Conservation (phyloP, 805 yeast genomes). For the Vanderwaltozyma yarrowii region DNA sequence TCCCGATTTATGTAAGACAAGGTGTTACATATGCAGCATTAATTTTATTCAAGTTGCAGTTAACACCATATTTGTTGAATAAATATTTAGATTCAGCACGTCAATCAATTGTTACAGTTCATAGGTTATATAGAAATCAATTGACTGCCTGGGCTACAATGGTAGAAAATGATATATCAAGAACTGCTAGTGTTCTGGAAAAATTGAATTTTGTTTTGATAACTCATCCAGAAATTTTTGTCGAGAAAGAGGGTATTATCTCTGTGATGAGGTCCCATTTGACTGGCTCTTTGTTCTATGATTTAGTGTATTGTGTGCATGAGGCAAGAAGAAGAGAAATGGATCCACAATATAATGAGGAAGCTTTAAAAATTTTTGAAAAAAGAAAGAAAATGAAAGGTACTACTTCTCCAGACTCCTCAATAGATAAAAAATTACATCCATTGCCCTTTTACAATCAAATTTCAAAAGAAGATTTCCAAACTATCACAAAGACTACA, state of each 20-base stretch:
- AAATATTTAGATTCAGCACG: slow-evolving; percentile 77
- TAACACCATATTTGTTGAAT: slow-evolving; percentile 59
- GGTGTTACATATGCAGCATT: slow-evolving; percentile 75
- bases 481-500: slow-evolving; percentile 73
- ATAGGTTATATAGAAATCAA: slow-evolving; percentile 77
- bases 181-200: slow-evolving; percentile 86
- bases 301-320: slow-evolving; percentile 87
- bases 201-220: slow-evolving; percentile 78
- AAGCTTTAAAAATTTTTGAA: slow-evolving; percentile 27
- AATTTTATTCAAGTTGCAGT: slow-evolving; percentile 67
- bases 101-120: slow-evolving; percentile 89
- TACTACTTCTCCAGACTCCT: slow-evolving; percentile 14
- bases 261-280: slow-evolving; percentile 85
- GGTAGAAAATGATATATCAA: slow-evolving; percentile 78
- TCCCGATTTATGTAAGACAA: slow-evolving; percentile 80
- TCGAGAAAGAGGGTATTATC: slow-evolving; percentile 64
- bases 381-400: slow-evolving; percentile 17
- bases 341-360: slow-evolving; percentile 30
- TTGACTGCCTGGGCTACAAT: slow-evolving; percentile 79
- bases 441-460: slow-evolving; percentile 89
- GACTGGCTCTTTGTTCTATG: slow-evolving; percentile 85
- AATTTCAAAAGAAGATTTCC: slow-evolving; percentile 80
- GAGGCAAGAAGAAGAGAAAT: slow-evolving; percentile 74
- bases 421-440: slow-evolving; percentile 33
- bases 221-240: slow-evolving; percentile 76